These are phyloP conservation scores for Beauveria sp. DNA, from an alignment of 2,329 filamentous ascomycete species.

Conservation along the genomic window DNA sequence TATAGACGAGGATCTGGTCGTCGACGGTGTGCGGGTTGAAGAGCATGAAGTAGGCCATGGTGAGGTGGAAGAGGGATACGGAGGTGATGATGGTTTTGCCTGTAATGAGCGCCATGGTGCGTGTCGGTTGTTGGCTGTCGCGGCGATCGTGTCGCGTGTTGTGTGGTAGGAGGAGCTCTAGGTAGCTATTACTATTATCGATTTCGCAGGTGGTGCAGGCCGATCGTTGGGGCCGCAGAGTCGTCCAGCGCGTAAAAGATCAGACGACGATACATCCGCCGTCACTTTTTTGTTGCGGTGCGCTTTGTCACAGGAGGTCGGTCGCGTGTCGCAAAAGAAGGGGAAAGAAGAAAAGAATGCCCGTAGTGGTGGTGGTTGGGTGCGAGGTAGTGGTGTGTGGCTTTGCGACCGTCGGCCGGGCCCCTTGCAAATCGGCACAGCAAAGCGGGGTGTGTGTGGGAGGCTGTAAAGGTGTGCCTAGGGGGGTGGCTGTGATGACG, in stretches of 20 bases:
- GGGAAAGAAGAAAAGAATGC: not conserved
- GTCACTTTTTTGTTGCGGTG: not conserved
- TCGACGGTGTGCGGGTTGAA: constrained; percentile 63
- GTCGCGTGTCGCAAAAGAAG: not conserved
- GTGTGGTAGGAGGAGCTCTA: too few relatives aligned
- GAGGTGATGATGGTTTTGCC: constrained; percentile 73
- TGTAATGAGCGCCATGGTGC: constrained; percentile 69
- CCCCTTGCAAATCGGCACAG: not conserved
- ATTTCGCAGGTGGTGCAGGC: not conserved
- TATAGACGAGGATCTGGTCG: constrained; percentile 71
- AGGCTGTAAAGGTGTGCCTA: not conserved
- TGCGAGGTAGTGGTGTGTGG: not conserved
- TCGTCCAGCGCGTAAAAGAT: not conserved
- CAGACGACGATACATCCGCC: not conserved
- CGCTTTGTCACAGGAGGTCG: not conserved
- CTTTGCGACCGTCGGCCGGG: not conserved
- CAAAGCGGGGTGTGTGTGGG: not conserved
- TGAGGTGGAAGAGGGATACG: constrained; percentile 77
- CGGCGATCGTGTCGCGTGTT: not conserved
- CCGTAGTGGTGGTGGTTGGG: not conserved
- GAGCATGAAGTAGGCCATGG: constrained; percentile 76
- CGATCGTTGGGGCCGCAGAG: not conserved
- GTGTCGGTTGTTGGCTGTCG: not conserved
- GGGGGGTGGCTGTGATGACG: not conserved
- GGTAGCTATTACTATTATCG: not conserved